A percentile compares a stretch with the other conserved stretches of the same genome.
Evolutionary conservation across 768 basidiomycete species (phyloP).

Genomic region (Mycena galericulata): DNA sequence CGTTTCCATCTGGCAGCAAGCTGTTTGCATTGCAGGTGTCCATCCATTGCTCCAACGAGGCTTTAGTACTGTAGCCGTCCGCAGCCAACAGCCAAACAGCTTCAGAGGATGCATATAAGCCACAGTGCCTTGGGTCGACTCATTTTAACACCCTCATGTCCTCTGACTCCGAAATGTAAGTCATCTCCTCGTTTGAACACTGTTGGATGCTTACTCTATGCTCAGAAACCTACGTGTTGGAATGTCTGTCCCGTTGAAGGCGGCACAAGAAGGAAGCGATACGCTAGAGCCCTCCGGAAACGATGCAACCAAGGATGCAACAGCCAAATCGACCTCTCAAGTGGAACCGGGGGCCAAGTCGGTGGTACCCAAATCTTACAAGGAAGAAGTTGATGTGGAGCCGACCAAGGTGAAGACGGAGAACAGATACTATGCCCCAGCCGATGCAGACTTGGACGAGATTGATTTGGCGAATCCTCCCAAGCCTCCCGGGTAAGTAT

Average conservation of each 20-base stretch:
- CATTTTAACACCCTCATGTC: conserved; percentile 1
- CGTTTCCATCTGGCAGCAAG: too few relatives aligned
- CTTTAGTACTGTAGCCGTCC: too few relatives aligned
- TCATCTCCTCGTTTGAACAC: background rate
- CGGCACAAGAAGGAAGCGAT: too few relatives aligned
- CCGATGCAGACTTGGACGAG: background rate
- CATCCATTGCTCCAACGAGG: too few relatives aligned
- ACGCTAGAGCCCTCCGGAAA: background rate
- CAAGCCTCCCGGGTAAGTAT: background rate
- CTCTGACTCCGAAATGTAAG: conserved; percentile 1
- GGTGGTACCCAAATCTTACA: background rate
- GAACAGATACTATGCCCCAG: background rate
- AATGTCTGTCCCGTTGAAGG: too few relatives aligned
- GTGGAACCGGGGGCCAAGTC: background rate
- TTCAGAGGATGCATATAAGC: background rate
- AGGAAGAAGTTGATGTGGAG: background rate
- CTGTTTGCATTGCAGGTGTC: too few relatives aligned
- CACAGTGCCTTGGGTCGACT: background rate
- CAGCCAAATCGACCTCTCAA: background rate
- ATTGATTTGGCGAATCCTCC: background rate
- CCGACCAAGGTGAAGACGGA: background rate
- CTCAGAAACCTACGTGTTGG: too few relatives aligned
- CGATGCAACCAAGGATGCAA: background rate
- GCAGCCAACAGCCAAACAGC: too few relatives aligned
- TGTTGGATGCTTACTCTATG: background rate